These are phyloP conservation scores for Rhynchosporium graminicola DNA, from an alignment of 2,329 filamentous ascomycete genomes.

Conservation along the genomic window DNA sequence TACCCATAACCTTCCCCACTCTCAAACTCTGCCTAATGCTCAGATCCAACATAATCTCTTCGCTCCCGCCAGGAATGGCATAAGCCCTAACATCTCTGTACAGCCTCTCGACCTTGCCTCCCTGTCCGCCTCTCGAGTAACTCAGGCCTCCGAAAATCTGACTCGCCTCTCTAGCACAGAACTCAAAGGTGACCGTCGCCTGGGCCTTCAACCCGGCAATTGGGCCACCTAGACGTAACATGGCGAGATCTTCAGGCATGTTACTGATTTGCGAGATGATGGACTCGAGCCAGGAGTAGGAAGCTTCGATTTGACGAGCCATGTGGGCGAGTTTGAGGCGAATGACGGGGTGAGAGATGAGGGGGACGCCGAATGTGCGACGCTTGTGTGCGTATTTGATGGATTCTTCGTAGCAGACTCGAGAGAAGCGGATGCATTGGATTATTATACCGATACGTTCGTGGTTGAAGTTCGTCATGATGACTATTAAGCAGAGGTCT, in stretches of 20 bases:
- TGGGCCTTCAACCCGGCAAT: conserved; percentile 95
- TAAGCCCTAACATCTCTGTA: conserved; percentile 96
- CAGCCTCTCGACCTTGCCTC: conserved; percentile 89
- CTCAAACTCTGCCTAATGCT: conserved; percentile 88
- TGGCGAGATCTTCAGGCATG: conserved; percentile 94
- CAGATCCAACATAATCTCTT: conserved; percentile 98
- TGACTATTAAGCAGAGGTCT: conserved; percentile 54
- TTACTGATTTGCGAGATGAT: conserved; percentile 88
- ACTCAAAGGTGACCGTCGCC: conserved; percentile 91
- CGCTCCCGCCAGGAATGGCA: conserved; percentile 90
- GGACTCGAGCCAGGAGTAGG: conserved; percentile 96
- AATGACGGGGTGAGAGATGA: conserved; percentile 96
- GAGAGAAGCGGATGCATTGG: conserved; percentile 91
- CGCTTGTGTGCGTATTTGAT: conserved; percentile 98
- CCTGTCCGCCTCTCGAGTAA: conserved; percentile 91
- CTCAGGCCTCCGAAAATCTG: conserved; percentile 97
- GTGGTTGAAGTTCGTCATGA: conserved; percentile 99
- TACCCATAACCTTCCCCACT: conserved; percentile 87
- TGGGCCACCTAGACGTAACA: conserved; percentile 91
- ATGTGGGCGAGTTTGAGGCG: conserved; percentile 97
- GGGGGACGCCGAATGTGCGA: conserved; percentile 91
- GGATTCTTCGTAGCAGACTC: conserved; percentile 95
- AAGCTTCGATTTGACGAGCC: conserved; percentile 95
- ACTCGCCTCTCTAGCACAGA: conserved; percentile 91
- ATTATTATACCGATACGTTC: conserved; percentile 99